phyloP scores from a whole-genome alignment of 768 basidiomycete genomes.

The Saitozyma podzolica region DNA sequence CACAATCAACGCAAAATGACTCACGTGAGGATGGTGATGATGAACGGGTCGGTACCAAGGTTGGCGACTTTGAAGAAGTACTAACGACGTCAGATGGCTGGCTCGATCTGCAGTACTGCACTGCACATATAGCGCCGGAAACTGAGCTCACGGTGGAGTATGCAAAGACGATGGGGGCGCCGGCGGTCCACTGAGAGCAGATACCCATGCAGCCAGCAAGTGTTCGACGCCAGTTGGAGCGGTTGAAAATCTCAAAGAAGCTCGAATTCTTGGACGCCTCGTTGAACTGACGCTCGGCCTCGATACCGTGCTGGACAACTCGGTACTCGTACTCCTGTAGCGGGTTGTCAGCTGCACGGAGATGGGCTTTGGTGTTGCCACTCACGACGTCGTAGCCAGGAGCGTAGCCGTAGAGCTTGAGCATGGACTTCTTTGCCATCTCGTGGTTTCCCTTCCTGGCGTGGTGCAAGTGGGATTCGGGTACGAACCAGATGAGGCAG shows the following conservation, averaged over 20 bases:
- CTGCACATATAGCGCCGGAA: no score
- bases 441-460: slow-evolving; percentile 15
- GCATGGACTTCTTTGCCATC: slow-evolving; percentile 20
- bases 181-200: slow-evolving; percentile 17
- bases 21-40: slow-evolving; percentile 22
- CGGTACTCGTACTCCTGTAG: slow-evolving; percentile 21
- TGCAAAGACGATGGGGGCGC: slow-evolving; percentile 26
- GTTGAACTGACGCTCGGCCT: slow-evolving; percentile 12
- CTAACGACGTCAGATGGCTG: not conserved
- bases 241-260: slow-evolving; percentile 27
- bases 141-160: slow-evolving; percentile 20
- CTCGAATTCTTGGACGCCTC: not conserved
- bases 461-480: slow-evolving; percentile 24
- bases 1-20: not conserved
- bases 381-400: slow-evolving; percentile 26
- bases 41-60: slow-evolving; percentile 17
- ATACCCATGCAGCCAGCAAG: slow-evolving; percentile 23
- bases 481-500: slow-evolving; percentile 16
- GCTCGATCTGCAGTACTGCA: no score
- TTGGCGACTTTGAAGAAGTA: slow-evolving; percentile 26
- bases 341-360: not conserved
- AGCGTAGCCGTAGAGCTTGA: slow-evolving; percentile 17
- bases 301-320: slow-evolving; percentile 24
- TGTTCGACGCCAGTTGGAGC: slow-evolving; percentile 20
- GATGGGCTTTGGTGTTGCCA: not conserved